These are phyloP conservation scores for Reticulascus tulasneorum DNA, from an alignment of 2,329 filamentous ascomycete species.

Conservation along the genomic window DNA sequence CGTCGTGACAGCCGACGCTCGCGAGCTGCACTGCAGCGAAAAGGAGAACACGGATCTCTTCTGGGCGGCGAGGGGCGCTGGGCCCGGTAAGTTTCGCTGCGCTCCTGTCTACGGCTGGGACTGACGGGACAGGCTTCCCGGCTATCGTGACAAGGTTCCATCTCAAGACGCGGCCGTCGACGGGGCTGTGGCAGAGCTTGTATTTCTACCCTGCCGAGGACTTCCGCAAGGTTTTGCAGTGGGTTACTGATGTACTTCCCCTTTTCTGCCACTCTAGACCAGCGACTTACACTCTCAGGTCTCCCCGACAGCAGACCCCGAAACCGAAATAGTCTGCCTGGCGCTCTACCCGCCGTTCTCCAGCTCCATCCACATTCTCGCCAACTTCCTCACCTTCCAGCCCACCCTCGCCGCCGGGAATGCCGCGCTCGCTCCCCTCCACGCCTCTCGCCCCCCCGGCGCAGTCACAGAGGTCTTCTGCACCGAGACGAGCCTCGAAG, in stretches of 20 bases:
- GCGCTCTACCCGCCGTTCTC: slow-evolving; percentile 23
- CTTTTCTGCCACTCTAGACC: not conserved
- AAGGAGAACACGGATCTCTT: slow-evolving; percentile 48
- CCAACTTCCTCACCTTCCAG: slow-evolving; percentile 38
- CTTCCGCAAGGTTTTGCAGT: slow-evolving; percentile 41
- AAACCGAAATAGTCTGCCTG: slow-evolving; percentile 37
- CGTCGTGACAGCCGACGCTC: slow-evolving; percentile 40
- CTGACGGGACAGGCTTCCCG: slow-evolving; percentile 38
- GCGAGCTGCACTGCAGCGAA: slow-evolving; percentile 38
- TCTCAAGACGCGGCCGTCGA: slow-evolving; percentile 31
- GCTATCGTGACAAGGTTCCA: slow-evolving; percentile 49
- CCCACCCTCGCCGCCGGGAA: slow-evolving; percentile 17
- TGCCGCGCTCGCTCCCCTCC: slow-evolving; percentile 29
- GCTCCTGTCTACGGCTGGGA: not conserved
- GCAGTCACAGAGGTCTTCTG: slow-evolving; percentile 30
- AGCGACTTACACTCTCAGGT: slow-evolving; percentile 11
- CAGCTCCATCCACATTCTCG: slow-evolving; percentile 26
- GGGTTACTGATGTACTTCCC: slow-evolving; percentile 37
- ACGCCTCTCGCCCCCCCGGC: slow-evolving; percentile 33
- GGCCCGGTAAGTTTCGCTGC: slow-evolving; percentile 31
- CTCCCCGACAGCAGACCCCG: slow-evolving; percentile 27
- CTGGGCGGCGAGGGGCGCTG: slow-evolving; percentile 53
- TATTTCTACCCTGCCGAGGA: slow-evolving; percentile 44
- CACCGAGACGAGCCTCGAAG: slow-evolving; percentile 32
- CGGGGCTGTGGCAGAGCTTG: slow-evolving; percentile 27